Evolutionary conservation across 2,329 filamentous ascomycete genomes (phyloP).

Genomic region (Talaromyces sp.): DNA sequence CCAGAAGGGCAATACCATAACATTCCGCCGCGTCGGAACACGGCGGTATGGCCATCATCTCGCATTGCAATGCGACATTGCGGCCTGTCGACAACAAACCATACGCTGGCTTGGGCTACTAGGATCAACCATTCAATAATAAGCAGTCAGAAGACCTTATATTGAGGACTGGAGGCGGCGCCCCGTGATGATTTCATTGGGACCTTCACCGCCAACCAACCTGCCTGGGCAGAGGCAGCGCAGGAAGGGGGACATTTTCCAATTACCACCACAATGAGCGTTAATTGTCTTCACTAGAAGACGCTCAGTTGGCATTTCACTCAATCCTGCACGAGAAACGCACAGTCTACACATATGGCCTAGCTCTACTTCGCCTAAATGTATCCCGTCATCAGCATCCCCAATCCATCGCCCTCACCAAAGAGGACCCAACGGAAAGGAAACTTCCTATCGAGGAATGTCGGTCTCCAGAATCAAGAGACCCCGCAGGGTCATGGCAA

Average conservation of each 20-base stretch:
- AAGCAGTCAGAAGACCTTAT: background rate
- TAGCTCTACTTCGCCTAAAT: constrained; percentile 14
- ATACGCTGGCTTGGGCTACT: background rate
- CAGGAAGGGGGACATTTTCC: background rate
- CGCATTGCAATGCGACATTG: background rate
- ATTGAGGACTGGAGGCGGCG: background rate
- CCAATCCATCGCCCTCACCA: constrained; percentile 63
- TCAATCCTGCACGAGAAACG: background rate
- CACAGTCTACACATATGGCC: background rate
- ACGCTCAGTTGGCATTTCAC: background rate
- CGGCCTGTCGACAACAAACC: background rate
- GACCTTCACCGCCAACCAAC: background rate
- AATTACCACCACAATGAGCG: background rate
- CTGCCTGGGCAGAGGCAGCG: background rate
- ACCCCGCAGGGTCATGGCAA: constrained; percentile 58
- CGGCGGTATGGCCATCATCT: background rate
- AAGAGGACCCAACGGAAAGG: constrained; percentile 63
- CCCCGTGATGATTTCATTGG: background rate
- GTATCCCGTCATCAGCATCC: constrained; percentile 68
- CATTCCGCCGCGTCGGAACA: constrained; percentile 3
- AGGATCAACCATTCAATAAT: background rate
- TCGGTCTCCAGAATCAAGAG: constrained; percentile 61
- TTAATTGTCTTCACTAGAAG: background rate
- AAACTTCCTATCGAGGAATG: constrained; percentile 64
- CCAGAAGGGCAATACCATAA: constrained; percentile 3